Percentiles rank a stretch among this genome's conserved stretches.
Conservation (phyloP, 1,284 basidiomycete genomes). For the Microbotryum lychnidis-dioicae region DNA sequence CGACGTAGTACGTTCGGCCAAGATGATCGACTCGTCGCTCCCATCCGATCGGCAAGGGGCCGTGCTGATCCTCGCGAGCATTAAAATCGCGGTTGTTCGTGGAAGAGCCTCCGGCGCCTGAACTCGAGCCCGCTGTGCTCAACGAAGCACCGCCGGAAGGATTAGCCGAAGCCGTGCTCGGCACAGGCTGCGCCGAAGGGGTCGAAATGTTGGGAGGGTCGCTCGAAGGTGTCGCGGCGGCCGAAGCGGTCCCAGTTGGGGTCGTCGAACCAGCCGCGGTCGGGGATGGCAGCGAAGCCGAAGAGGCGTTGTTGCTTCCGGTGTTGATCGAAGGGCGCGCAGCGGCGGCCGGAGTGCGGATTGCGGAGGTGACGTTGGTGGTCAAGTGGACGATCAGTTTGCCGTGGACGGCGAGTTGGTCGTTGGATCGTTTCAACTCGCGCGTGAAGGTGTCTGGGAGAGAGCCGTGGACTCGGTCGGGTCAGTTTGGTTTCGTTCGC, state of each 20-base stretch:
- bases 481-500: background rate
- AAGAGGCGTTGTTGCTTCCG: conserved; percentile 29
- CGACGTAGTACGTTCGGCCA: conserved; percentile 69
- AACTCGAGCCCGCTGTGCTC: conserved; percentile 39
- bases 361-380: conserved; percentile 52
- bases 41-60: conserved; percentile 81
- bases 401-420: conserved; percentile 76
- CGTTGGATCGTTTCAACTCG: conserved; percentile 77
- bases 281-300: conserved; percentile 10
- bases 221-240: conserved; percentile 22
- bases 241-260: conserved; percentile 29
- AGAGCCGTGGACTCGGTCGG: too few relatives aligned
- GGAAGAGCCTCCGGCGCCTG: conserved; percentile 42
- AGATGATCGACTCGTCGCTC: conserved; percentile 84
- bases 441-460: conserved; percentile 62
- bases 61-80: conserved; percentile 64
- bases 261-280: conserved; percentile 10
- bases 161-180: conserved; percentile 9
- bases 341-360: conserved; percentile 36
- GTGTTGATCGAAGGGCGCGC: conserved; percentile 36
- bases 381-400: conserved; percentile 74
- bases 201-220: conserved; percentile 18
- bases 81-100: conserved; percentile 61
- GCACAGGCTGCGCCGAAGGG: conserved; percentile 9
- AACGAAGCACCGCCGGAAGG: conserved; percentile 41